These are phyloP conservation scores for Tephrocybe rancida DNA, from an alignment of 768 basidiomycete genomes.

Conservation along the genomic window DNA sequence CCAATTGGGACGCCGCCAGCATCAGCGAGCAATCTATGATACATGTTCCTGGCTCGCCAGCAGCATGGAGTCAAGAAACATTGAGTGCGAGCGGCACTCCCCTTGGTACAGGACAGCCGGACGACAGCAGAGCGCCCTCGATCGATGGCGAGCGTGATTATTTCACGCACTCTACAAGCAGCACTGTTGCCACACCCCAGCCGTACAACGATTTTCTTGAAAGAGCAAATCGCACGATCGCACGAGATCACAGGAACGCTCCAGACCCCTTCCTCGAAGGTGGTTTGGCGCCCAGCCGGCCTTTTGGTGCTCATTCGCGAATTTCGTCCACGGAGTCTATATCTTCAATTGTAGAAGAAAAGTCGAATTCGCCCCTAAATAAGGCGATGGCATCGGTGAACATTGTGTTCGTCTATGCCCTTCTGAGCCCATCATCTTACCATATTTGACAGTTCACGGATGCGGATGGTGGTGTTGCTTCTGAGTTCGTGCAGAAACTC, in stretches of 20 bases:
- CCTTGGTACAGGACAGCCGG: slow-evolving; percentile 29
- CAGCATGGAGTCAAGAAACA: slow-evolving; percentile 63
- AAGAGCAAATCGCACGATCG: slow-evolving; percentile 82
- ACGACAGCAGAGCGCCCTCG: slow-evolving; percentile 46
- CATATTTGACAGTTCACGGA: slow-evolving; percentile 77
- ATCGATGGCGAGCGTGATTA: slow-evolving; percentile 58
- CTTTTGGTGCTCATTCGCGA: slow-evolving; percentile 82
- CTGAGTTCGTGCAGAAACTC: slow-evolving; percentile 86
- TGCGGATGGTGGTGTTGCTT: slow-evolving; percentile 88
- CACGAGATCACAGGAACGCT: slow-evolving; percentile 72
- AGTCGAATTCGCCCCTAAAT: slow-evolving; percentile 87
- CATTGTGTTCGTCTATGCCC: slow-evolving; percentile 2
- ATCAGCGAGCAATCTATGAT: slow-evolving; percentile 40
- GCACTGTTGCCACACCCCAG: slow-evolving; percentile 30
- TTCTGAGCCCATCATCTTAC: slow-evolving; percentile 8
- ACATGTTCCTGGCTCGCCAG: slow-evolving; percentile 56
- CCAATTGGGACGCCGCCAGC: slow-evolving; percentile 77
- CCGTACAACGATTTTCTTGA: slow-evolving; percentile 82
- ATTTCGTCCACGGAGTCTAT: slow-evolving; percentile 90
- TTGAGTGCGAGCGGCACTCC: slow-evolving; percentile 46
- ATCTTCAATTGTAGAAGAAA: slow-evolving; percentile 89
- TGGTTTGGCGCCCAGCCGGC: slow-evolving; percentile 57
- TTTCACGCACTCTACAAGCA: slow-evolving; percentile 40
- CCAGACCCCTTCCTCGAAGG: slow-evolving; percentile 88
- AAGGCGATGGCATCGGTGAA: slow-evolving; percentile 88